These are phyloP conservation scores for Petunia hybrid DNA, from an alignment of 305 asterid genomes.

Conservation along the genomic window DNA sequence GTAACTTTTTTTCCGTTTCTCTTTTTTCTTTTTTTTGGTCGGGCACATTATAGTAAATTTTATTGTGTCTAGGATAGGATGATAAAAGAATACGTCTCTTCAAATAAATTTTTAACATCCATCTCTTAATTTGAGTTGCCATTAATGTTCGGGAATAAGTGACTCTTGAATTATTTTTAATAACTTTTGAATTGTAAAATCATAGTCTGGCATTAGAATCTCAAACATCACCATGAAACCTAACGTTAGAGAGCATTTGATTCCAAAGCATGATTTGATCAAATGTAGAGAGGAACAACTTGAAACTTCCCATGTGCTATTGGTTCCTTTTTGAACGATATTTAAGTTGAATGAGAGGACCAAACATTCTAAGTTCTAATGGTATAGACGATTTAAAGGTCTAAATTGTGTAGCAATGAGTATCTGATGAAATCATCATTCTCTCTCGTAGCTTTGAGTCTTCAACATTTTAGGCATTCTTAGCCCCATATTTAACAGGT, in stretches of 20 bases:
- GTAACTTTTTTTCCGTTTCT: no score
- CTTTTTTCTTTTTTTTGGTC: no score
- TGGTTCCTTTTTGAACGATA: slow-evolving; percentile 16
- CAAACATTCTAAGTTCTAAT: neutral
- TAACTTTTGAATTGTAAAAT: no score
- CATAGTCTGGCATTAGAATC: neutral
- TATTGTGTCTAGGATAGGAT: no score
- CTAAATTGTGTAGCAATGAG: slow-evolving; percentile 24
- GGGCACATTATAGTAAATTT: no score
- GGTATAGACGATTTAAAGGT: neutral
- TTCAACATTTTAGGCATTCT: neutral
- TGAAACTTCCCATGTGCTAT: slow-evolving; percentile 21
- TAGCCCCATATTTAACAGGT: neutral
- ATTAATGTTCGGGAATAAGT: neutral
- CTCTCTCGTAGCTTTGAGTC: neutral
- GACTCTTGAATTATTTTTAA: neutral
- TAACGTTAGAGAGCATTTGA: slow-evolving; percentile 6
- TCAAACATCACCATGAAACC: neutral
- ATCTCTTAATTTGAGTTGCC: neutral
- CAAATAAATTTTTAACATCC: neutral
- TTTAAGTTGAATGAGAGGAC: neutral
- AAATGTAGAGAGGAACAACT: slow-evolving; percentile 18
- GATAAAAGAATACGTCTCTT: neutral
- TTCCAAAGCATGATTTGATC: slow-evolving; percentile 26
- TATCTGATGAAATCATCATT: neutral